Conservation (phyloP, 1,284 basidiomycete genomes). For the Calocybe gambosa region DNA sequence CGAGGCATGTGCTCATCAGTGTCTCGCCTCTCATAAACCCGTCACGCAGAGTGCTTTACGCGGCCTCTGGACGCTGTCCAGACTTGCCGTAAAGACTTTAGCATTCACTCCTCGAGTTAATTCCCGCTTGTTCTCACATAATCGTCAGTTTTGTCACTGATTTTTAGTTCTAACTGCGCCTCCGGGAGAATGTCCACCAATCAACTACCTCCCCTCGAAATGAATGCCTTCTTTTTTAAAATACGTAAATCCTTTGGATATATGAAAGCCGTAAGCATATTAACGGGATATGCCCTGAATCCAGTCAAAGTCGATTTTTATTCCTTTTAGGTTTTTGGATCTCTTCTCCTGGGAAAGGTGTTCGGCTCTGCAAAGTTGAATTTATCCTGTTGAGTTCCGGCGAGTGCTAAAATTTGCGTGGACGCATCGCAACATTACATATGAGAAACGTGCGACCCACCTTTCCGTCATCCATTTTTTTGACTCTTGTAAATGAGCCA, state of each 20-base stretch:
- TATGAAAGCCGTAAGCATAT: conserved; percentile 5
- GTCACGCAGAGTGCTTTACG: background rate
- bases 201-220: background rate
- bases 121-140: background rate
- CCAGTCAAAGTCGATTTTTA: background rate
- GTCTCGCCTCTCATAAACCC: background rate
- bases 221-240: conserved; percentile 1
- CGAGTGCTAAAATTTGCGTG: background rate
- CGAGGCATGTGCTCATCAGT: background rate
- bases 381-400: background rate
- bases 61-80: background rate
- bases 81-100: background rate
- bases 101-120: background rate
- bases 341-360: background rate
- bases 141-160: background rate
- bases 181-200: conserved; percentile 1
- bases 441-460: background rate
- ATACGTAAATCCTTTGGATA: conserved; percentile 3
- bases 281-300: conserved; percentile 3
- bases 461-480: background rate
- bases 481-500: background rate
- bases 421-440: background rate
- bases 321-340: conserved; percentile 1
- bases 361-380: background rate
- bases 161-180: background rate